Conservation (phyloP, 805 yeast species). For the Yamadazyma sp. region DNA sequence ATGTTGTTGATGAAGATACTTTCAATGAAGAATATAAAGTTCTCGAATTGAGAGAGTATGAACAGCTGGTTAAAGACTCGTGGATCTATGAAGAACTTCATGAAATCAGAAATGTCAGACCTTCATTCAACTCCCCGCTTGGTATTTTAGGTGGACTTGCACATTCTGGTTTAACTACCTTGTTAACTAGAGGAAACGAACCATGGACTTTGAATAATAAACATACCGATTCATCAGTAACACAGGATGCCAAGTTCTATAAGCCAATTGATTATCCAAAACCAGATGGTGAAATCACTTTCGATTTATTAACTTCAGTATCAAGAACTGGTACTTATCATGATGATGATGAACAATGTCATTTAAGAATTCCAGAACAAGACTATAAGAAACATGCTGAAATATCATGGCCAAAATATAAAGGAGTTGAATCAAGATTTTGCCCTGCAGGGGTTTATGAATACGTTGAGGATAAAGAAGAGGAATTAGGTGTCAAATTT, state of each 20-base stretch:
- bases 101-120: slow-evolving; percentile 86
- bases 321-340: slow-evolving; percentile 96
- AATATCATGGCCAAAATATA: slow-evolving; percentile 65
- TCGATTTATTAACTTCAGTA: slow-evolving; percentile 91
- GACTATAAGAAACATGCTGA: slow-evolving; percentile 65
- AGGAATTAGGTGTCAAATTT: slow-evolving; percentile 68
- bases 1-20: slow-evolving; percentile 42
- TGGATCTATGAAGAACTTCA: slow-evolving; percentile 86
- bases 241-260: slow-evolving; percentile 63
- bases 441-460: slow-evolving; percentile 99
- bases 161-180: slow-evolving; percentile 80
- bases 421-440: slow-evolving; percentile 88
- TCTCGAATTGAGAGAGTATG: slow-evolving; percentile 57
- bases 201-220: slow-evolving; percentile 83
- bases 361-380: slow-evolving; percentile 63
- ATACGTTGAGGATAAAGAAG: slow-evolving; percentile 66
- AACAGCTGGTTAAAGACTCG: slow-evolving; percentile 62
- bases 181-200: slow-evolving; percentile 71
- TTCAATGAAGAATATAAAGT: slow-evolving; percentile 28
- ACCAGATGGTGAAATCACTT: slow-evolving; percentile 90
- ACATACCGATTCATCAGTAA: slow-evolving; percentile 69
- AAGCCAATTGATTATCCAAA: slow-evolving; percentile 85
- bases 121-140: slow-evolving; percentile 77
- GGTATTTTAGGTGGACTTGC: slow-evolving; percentile 79
- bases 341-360: slow-evolving; percentile 91